These are phyloP conservation scores for Rhynchospora tenuis DNA, from an alignment of 176 grass and related monocot species.

Conservation along the genomic window DNA sequence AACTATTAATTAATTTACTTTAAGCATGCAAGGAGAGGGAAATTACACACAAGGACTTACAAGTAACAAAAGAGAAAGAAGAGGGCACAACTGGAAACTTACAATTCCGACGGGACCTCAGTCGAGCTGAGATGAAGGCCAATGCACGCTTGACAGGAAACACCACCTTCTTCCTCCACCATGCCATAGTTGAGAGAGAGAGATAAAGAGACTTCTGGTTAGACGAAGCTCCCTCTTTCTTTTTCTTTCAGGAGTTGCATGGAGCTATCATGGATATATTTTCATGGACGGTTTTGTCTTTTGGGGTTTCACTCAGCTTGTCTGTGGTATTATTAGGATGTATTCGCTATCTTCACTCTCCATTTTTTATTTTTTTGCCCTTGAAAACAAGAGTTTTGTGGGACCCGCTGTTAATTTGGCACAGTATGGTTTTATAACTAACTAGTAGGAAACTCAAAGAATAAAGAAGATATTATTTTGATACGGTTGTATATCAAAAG, in stretches of 20 bases:
- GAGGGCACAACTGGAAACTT: not conserved
- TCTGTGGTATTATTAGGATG: no score
- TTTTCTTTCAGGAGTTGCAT: not conserved
- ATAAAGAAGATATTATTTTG: no score
- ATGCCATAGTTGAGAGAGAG: constrained; percentile 33
- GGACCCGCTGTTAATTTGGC: not conserved
- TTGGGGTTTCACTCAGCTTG: no score
- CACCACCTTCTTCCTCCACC: constrained; percentile 81
- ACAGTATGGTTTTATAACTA: not conserved
- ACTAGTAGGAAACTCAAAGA: no score
- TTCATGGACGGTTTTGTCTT: not conserved
- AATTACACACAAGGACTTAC: not conserved
- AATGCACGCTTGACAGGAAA: constrained; percentile 52
- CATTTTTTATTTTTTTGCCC: not conserved
- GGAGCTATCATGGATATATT: not conserved
- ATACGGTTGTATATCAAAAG: no score
- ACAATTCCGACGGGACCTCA: constrained; percentile 52
- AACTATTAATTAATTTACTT: not conserved
- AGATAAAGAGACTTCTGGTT: not conserved
- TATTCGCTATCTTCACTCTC: not conserved
- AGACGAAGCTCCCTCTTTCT: not conserved
- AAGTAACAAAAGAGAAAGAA: not conserved
- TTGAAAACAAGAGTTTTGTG: not conserved
- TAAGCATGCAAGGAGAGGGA: not conserved
- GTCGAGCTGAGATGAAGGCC: constrained; percentile 53